A percentile compares a stretch with the other conserved stretches of the same genome.
Evolutionary conservation across 1,284 basidiomycete species (phyloP).

Genomic region (Malassezia sympodialis): DNA sequence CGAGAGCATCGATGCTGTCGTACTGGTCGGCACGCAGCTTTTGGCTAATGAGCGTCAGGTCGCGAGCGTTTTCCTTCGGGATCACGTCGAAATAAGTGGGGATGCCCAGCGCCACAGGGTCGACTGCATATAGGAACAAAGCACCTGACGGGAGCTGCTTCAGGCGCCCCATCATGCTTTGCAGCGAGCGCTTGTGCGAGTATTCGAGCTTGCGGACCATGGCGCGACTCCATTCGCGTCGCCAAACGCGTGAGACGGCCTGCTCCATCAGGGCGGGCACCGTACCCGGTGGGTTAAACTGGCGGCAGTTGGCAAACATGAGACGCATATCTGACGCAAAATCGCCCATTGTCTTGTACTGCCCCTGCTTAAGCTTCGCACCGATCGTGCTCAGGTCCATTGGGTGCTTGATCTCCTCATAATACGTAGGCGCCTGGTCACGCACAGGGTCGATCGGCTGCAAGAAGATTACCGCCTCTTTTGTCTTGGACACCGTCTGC

Average conservation of each 20-base stretch:
- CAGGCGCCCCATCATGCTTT: constrained; percentile 59
- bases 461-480: constrained; percentile 67
- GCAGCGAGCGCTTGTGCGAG: constrained; percentile 70
- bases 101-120: constrained; percentile 58
- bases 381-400: constrained; percentile 88
- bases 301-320: constrained; percentile 68
- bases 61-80: constrained; percentile 71
- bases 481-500: constrained; percentile 58
- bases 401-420: constrained; percentile 76
- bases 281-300: constrained; percentile 53
- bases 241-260: constrained; percentile 55
- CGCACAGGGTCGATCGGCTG: constrained; percentile 72
- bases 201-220: constrained; percentile 65
- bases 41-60: constrained; percentile 68
- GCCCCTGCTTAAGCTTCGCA: constrained; percentile 52
- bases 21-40: constrained; percentile 77
- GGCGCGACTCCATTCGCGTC: constrained; percentile 69
- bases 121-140: constrained; percentile 60
- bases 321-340: constrained; percentile 72
- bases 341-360: constrained; percentile 49
- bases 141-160: constrained; percentile 26
- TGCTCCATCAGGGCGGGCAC: constrained; percentile 64
- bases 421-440: constrained; percentile 74
- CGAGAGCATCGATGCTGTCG: constrained; percentile 63
- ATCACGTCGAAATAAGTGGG: constrained; percentile 75